phyloP scores from a whole-genome alignment of 768 basidiomycete genomes.

The Phylloporus sp. region DNA sequence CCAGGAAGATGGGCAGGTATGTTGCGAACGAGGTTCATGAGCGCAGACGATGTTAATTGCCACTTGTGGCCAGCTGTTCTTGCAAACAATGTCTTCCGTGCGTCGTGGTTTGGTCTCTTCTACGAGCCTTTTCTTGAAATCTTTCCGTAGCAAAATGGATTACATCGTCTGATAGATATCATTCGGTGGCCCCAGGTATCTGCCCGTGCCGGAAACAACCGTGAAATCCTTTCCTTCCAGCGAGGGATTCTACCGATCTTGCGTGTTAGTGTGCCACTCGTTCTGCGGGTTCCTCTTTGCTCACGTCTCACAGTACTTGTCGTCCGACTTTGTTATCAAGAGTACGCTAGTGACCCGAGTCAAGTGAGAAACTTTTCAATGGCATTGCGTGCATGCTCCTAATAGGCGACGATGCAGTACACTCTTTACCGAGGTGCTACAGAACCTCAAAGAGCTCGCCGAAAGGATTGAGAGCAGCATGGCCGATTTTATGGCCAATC shows the following conservation, averaged over 20 bases:
- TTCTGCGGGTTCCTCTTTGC: not conserved
- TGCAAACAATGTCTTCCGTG: constrained; percentile 37
- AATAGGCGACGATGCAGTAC: constrained; percentile 28
- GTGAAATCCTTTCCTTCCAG: constrained; percentile 50
- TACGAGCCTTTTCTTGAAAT: not conserved
- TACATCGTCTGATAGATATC: constrained; percentile 47
- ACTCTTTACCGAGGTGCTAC: constrained; percentile 42
- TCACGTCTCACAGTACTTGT: constrained; percentile 42
- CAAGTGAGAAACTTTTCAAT: constrained; percentile 38
- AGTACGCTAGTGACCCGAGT: constrained; percentile 46
- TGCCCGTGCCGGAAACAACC: constrained; percentile 31
- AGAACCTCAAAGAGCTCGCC: constrained; percentile 42
- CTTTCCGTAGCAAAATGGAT: constrained; percentile 40
- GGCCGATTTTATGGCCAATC: constrained; percentile 24
- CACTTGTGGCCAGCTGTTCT: constrained; percentile 32
- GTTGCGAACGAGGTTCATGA: constrained; percentile 7
- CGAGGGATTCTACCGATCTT: constrained; percentile 50
- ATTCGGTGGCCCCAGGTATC: constrained; percentile 43
- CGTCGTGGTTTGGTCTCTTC: not conserved
- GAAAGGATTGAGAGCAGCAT: constrained; percentile 40
- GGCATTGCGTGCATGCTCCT: constrained; percentile 1
- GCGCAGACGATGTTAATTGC: constrained; percentile 4
- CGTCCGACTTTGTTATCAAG: constrained; percentile 55
- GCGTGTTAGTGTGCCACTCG: constrained; percentile 31
- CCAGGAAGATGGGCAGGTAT: constrained; percentile 49